Evolutionary conservation across 73 alveolate species (phyloP), one percentile per base, ranked within the genome.

Genomic region (Strombidium stylifer): DNA sequence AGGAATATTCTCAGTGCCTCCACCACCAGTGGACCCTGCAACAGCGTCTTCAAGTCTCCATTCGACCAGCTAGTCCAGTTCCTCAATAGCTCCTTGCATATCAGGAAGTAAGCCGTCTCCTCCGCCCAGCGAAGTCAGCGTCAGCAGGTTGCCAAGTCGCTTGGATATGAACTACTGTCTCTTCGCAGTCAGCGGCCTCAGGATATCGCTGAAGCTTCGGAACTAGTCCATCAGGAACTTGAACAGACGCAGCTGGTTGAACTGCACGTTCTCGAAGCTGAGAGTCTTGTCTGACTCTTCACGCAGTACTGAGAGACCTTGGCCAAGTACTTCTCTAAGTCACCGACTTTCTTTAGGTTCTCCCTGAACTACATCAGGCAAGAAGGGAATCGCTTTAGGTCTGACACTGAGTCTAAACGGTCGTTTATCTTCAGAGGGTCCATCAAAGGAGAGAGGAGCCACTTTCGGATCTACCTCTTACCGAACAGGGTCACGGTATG

Each of bases 401-500:
- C 93, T 19, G 59, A 70, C 14, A 83, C 69, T 15, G 80, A 68
- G 11, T 59, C 67, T 16, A 64, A 52, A 41, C 93, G 54, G 2
- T 81, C 86, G 30, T 51, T 67, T 27, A 83, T 74, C 16, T 59
- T 26, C 19, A 75, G 72, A 12, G 67, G 31, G 23, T 75, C 66
- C 49, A 37, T 41, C 10, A 83, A 67, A 11, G 93, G 93, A 31
- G 93, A 41, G 32, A 73, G 54, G 34, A 83, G 6, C 93, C 93
- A 83, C 41, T 67, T 66, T 57, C 69, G 74, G 4, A 83, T 20
- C 47, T 60, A 37, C 27, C 93, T 31, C 55, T 83, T 61, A 1
- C 93, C 93, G 41, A 71, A 80, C 18, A 77, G 82, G 26, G 93
- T 83, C 32, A 54, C 51, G 7, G 93, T 76, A 8, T 66, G 51